A percentile compares a stretch with the other conserved stretches of the same genome.
Conservation (phyloP, 148 eudicot species). For the Pharnaceum exiguum region DNA sequence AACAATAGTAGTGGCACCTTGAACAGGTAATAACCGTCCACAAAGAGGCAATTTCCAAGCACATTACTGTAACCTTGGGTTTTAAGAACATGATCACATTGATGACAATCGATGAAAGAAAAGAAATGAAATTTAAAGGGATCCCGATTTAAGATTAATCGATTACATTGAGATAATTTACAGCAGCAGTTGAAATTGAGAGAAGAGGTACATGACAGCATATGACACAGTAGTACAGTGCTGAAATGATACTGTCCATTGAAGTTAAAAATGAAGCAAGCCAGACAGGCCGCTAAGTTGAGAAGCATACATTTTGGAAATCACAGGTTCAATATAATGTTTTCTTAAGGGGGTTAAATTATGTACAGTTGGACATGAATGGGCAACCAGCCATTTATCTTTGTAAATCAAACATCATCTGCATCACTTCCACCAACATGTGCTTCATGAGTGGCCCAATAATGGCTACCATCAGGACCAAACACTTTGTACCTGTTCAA, state of each 20-base stretch:
- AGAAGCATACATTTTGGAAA: slow-evolving; percentile 20
- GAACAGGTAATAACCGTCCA: no score
- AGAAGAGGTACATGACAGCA: no score
- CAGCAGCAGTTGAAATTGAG: slow-evolving; percentile 3
- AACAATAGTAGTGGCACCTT: no score
- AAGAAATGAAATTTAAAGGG: no score
- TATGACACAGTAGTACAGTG: no score
- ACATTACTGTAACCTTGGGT: no score
- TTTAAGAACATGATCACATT: no score
- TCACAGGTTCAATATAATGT: slow-evolving; percentile 23
- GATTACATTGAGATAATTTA: slow-evolving; percentile 15
- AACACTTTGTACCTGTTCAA: slow-evolving; percentile 66
- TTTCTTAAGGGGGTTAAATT: slow-evolving; percentile 25
- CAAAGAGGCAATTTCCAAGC: no score
- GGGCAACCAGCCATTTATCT: slow-evolving; percentile 7
- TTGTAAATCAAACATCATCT: slow-evolving; percentile 54
- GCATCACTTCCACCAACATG: slow-evolving; percentile 81
- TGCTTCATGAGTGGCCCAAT: slow-evolving; percentile 61
- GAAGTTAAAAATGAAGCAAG: slow-evolving; percentile 18
- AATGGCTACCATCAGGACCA: slow-evolving; percentile 86
- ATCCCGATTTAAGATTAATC: background rate
- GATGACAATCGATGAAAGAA: no score
- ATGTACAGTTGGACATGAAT: slow-evolving; percentile 52
- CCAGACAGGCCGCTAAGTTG: slow-evolving; percentile 6
- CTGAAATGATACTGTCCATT: slow-evolving; percentile 16